phyloP scores from a whole-genome alignment of 345 rosid species.

The Eucalyptus coolabah region DNA sequence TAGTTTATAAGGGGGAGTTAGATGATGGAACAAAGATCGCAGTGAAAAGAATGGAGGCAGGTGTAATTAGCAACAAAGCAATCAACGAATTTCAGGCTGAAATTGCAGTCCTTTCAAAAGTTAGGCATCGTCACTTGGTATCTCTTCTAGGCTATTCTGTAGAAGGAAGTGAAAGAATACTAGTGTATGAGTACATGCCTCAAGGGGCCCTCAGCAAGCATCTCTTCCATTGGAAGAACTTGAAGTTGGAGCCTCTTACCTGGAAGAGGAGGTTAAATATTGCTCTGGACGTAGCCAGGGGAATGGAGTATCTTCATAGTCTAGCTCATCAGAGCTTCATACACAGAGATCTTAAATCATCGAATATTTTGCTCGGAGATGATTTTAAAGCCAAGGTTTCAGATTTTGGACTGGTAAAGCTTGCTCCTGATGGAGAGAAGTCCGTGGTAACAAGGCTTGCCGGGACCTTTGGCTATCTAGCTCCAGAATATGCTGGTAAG shows the following conservation, averaged over 20 bases:
- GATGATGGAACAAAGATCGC: constrained; percentile 68
- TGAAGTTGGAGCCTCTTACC: constrained; percentile 52
- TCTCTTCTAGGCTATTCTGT: constrained; percentile 57
- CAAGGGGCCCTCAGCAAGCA: constrained; percentile 74
- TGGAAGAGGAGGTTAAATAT: constrained; percentile 62
- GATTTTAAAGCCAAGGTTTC: constrained; percentile 68
- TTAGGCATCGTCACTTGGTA: constrained; percentile 66
- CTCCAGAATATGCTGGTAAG: constrained; percentile 89
- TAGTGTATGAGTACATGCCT: constrained; percentile 73
- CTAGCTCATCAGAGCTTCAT: constrained; percentile 68
- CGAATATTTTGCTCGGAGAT: constrained; percentile 64
- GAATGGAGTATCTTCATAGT: constrained; percentile 68
- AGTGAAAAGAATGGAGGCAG: constrained; percentile 72
- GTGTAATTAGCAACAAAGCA: constrained; percentile 48
- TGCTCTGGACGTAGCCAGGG: constrained; percentile 76
- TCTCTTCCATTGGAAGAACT: constrained; percentile 65
- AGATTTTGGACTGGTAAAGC: constrained; percentile 75
- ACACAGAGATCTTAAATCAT: constrained; percentile 72
- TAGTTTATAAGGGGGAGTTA: constrained; percentile 62
- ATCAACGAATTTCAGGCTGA: constrained; percentile 61
- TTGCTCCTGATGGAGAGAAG: constrained; percentile 59
- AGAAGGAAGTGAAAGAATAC: constrained; percentile 58
- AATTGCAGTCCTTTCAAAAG: constrained; percentile 71
- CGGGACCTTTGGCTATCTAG: constrained; percentile 76
- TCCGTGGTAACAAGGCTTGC: constrained; percentile 65